Percentiles rank a stretch among this genome's conserved stretches.
phyloP scores from a whole-genome alignment of 164 flowering plant genomes.

The Echeveria elegans region DNA sequence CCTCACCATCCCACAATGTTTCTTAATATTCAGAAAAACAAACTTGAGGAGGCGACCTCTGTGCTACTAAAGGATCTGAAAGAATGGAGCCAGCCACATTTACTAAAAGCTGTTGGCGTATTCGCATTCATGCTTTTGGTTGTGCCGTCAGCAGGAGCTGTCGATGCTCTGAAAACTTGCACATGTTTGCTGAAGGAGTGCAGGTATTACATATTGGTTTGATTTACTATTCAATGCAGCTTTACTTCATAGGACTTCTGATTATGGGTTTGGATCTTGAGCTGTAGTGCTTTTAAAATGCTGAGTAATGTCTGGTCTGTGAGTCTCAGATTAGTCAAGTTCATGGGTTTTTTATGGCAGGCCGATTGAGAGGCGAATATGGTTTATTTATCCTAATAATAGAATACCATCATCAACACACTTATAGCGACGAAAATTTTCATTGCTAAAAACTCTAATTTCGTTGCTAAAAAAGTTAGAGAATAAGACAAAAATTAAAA shows the following conservation, averaged over 20 bases:
- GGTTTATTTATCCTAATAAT: too few relatives aligned
- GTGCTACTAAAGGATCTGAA: constrained; percentile 14
- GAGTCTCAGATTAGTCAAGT: too few relatives aligned
- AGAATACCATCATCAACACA: too few relatives aligned
- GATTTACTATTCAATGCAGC: background rate
- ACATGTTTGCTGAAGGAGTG: constrained; percentile 68
- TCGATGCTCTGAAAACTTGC: constrained; percentile 84
- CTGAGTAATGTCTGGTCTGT: too few relatives aligned
- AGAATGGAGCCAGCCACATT: constrained; percentile 31
- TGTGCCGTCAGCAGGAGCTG: constrained; percentile 59
- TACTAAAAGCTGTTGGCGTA: constrained; percentile 29
- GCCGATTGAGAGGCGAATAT: too few relatives aligned
- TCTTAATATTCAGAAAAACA: constrained; percentile 16
- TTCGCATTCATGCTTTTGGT: constrained; percentile 37
- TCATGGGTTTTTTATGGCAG: too few relatives aligned
- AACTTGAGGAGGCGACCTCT: constrained; percentile 10
- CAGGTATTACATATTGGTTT: constrained; percentile 37
- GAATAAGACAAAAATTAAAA: too few relatives aligned
- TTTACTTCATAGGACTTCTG: background rate
- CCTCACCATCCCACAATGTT: background rate
- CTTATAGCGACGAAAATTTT: too few relatives aligned
- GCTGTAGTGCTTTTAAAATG: background rate
- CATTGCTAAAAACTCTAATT: too few relatives aligned
- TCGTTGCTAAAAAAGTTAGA: too few relatives aligned
- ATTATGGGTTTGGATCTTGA: background rate